Evolutionary conservation across 768 basidiomycete species (phyloP), one percentile per base, ranked within the genome.

Genomic region (Boletus sp.): DNA sequence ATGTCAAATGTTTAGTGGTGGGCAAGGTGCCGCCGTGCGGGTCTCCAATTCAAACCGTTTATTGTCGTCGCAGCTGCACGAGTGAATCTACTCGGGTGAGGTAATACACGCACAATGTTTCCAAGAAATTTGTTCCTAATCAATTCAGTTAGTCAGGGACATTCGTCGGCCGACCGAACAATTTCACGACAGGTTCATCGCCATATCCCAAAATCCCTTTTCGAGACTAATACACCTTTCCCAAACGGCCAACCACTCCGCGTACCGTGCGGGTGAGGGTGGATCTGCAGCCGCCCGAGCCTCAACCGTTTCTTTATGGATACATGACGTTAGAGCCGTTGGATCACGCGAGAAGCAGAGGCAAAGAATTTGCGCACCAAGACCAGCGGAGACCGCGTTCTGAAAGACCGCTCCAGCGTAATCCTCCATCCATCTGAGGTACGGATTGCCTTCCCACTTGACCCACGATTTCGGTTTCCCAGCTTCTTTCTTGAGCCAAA

Each of bases 141-240:
- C 30, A 15, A 13, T 7, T 19, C 33, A 14, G 23, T 14, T 14
- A 32, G 5, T 21, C 19, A 13, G 39, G 4, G 11, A 21, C 13
- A 1, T 13, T 13, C 15, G 41, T 47, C 21, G 7, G 6, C 21
- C 7, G 7, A 27, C 10, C 17, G 7, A 27, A 11, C 4, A 4
- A 38, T 14, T 38, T 64, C 47, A 62, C 7, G 51, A 52, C 30
- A 61, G 39, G 19, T 62, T 56, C 61, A 85, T 65, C 5, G 81
- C 82, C 76, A 83, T 83, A 43, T 95, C 89, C 94, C 94, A 98
- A 67, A 96, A 96, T 0, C 79, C 82, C 60, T 83, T 87, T 72
- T 98, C 94, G 43, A 97, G 74, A 43, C 72, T 69, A 0, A 89
- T 84, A 64, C 90, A 91, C 50, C 80, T 81, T 64, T 82, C 77